These are phyloP conservation scores for Andrographis paniculata DNA, from an alignment of 305 asterid species.

Conservation along the genomic window DNA sequence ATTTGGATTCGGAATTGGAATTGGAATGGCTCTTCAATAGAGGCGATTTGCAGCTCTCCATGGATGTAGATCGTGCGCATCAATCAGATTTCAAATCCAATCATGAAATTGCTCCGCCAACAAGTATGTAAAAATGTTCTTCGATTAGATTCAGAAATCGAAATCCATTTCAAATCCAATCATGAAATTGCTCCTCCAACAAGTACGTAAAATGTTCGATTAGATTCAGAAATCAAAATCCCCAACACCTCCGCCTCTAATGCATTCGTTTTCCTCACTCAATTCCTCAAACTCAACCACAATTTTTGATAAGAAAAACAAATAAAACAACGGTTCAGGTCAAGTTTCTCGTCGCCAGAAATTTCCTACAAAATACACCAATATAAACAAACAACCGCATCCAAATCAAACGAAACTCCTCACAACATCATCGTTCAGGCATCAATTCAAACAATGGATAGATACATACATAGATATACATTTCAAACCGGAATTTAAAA, in stretches of 20 bases:
- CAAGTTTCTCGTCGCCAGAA: slow-evolving; percentile 21
- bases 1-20: slow-evolving; percentile 25
- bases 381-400: slow-evolving; percentile 2
- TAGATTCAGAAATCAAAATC: slow-evolving; percentile 21
- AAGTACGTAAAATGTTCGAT: neutral
- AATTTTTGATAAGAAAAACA: no score
- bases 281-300: slow-evolving; percentile 26
- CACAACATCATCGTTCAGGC: no score
- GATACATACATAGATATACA: no score
- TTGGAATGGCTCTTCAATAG: slow-evolving; percentile 15
- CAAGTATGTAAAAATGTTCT: neutral
- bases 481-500: no score
- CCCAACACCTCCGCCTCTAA: slow-evolving; percentile 38
- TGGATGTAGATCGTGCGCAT: slow-evolving; percentile 29
- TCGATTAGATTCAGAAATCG: slow-evolving; percentile 13
- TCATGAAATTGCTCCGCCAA: slow-evolving; percentile 12
- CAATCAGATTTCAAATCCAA: slow-evolving; percentile 24
- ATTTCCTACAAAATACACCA: no score
- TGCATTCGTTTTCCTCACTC: slow-evolving; percentile 17
- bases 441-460: no score
- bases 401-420: no score
- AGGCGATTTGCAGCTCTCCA: slow-evolving; percentile 45
- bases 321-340: slow-evolving; percentile 15
- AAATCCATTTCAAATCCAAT: slow-evolving; percentile 18
- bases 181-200: slow-evolving; percentile 12